A percentile compares a stretch with the other conserved stretches of the same genome.
Evolutionary conservation across 768 basidiomycete species (phyloP).

Genomic region (Hygrocybe punicea): DNA sequence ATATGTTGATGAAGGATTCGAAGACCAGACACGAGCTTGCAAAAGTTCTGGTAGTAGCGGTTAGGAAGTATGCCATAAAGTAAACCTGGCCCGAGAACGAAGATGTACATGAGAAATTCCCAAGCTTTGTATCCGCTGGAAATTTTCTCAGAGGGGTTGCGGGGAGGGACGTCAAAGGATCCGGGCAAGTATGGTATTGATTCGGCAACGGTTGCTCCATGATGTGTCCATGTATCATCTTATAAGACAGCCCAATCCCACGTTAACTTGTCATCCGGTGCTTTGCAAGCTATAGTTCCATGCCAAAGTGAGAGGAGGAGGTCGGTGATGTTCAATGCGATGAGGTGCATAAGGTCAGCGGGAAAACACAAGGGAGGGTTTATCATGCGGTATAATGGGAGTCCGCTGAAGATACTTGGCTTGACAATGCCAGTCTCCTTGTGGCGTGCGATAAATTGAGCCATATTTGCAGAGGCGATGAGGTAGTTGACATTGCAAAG

Average conservation of each 20-base stretch:
- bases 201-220: slow-evolving; percentile 13
- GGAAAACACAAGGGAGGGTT: too few species aligned
- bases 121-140: slow-evolving; percentile 32
- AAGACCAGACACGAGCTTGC: slow-evolving; percentile 4
- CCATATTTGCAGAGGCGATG: too few species aligned
- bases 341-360: too few species aligned
- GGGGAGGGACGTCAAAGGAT: slow-evolving; percentile 24
- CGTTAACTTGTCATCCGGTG: slow-evolving; percentile 15
- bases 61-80: slow-evolving; percentile 2
- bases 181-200: slow-evolving; percentile 6
- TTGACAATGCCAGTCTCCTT: too few species aligned
- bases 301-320: too few species aligned
- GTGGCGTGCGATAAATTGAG: too few species aligned
- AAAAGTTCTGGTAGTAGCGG: slow-evolving; percentile 5
- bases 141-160: slow-evolving; percentile 18
- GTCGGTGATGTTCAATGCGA: too few species aligned
- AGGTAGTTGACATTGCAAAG: too few species aligned
- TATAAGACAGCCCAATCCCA: slow-evolving; percentile 34
- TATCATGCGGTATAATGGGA: too few species aligned
- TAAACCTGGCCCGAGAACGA: slow-evolving; percentile 16
- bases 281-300: too few species aligned
- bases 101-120: slow-evolving; percentile 35
- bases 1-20: slow-evolving; percentile 3
- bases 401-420: too few species aligned
- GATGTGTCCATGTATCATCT: slow-evolving; percentile 14